Percentiles rank a stretch among this genome's conserved stretches.
Conservation (phyloP, 1,284 basidiomycete genomes). For the Apiotrichum sp. region DNA sequence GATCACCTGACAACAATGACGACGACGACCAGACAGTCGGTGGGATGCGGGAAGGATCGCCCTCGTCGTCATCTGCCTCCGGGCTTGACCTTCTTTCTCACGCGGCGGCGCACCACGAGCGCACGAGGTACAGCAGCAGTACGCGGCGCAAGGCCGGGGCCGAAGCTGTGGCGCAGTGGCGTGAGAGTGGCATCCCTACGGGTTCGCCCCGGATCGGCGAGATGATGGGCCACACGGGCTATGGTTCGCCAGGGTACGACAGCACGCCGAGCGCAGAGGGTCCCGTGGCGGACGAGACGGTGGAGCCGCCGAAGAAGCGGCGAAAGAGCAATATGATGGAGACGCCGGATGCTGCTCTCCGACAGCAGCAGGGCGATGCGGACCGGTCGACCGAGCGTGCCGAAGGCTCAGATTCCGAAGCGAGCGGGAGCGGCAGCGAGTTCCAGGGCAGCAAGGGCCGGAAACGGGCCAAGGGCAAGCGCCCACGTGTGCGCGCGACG, state of each 20-base stretch:
- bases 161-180: conserved; percentile 44
- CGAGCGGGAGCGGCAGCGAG: conserved; percentile 22
- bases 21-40: conserved; percentile 43
- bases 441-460: conserved; percentile 14
- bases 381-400: too few relatives aligned
- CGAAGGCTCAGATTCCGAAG: conserved; percentile 12
- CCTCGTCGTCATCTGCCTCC: conserved; percentile 36
- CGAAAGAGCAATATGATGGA: conserved; percentile 31
- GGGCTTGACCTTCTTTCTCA: conserved; percentile 36
- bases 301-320: conserved; percentile 31
- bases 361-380: neutral
- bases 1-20: conserved; percentile 27
- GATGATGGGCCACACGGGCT: neutral
- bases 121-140: conserved; percentile 15
- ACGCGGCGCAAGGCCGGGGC: conserved; percentile 40
- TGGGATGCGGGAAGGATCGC: conserved; percentile 28
- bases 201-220: conserved; percentile 12
- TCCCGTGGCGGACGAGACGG: neutral
- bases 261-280: conserved; percentile 17
- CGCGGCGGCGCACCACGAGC: conserved; percentile 25
- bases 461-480: conserved; percentile 10
- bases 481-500: conserved; percentile 9
- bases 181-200: conserved; percentile 32
- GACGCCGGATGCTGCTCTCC: neutral
- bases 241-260: conserved; percentile 15